Evolutionary conservation across 2,329 filamentous ascomycete species (phyloP), one percentile per base, ranked within the genome.

Genomic region (Trichoderma breve): DNA sequence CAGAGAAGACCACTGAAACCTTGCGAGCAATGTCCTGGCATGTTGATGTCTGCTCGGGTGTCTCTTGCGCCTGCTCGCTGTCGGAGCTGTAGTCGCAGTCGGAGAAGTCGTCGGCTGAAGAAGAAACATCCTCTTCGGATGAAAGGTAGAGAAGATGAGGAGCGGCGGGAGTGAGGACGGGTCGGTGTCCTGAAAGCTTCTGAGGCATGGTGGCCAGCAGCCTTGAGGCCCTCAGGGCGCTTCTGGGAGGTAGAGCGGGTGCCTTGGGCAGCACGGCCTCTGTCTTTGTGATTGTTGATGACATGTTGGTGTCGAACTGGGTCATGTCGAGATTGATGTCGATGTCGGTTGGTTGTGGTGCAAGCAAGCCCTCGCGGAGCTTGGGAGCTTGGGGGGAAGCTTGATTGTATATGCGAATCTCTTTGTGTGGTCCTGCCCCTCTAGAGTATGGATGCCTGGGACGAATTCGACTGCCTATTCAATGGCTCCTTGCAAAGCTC

Each of bases 101-200:
- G 70, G 87, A 90, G 73, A 86, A 86, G 79, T 89, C 86, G 79
- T 89, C 89, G 60, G 87, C 86, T 21, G 87, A 88, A 1, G 89
- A 89, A 1, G 89, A 91, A 34, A 85, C 88, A 74, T 91, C 89
- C 77, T 91, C 89, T 75, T 91, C 89, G 0, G 88, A 90, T 2
- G 89, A 91, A 30, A 91, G 85, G 78, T 91, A 91, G 72, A 88
- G 77, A 71, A 89, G 86, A 78, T 90, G 88, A 6, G 88, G 86
- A 2, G 84, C 82, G 26, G 83, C 81, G 61, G 84, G 81, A 15
- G 81, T 76, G 61, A 81, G 76, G 53, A 80, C 77, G 28, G 78
- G 76, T 21, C 79, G 79, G 43, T 79, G 77, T 36, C 80, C 76
- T 32, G 76, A 71, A 53, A 80, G 53, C 77, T 82, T 82, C 58